Evolutionary conservation across 495 filamentous ascomycete species (phyloP).

Genomic region (Cercophora newfieldiana): DNA sequence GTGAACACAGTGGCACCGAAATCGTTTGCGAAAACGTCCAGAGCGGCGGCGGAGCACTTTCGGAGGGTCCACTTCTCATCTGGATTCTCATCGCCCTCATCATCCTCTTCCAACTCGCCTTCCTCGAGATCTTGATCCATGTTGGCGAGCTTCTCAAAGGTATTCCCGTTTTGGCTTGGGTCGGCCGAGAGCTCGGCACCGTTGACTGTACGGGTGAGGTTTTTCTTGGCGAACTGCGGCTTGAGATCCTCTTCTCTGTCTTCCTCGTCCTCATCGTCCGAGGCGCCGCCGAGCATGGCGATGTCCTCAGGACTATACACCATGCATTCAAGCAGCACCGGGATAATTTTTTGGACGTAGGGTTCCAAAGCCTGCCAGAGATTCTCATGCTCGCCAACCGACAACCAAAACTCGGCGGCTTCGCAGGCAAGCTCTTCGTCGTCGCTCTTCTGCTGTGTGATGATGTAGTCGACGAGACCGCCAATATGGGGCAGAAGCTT

Average conservation of each 20-base stretch:
- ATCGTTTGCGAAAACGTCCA: constrained; percentile 90
- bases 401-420: constrained; percentile 97
- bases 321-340: constrained; percentile 91
- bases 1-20: constrained; percentile 89
- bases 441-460: constrained; percentile 83
- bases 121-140: constrained; percentile 81
- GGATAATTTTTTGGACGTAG: constrained; percentile 81
- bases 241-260: constrained; percentile 91
- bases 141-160: constrained; percentile 48
- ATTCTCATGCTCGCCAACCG: constrained; percentile 81
- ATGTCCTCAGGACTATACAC: constrained; percentile 95
- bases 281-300: constrained; percentile 73
- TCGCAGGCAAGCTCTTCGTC: constrained; percentile 92
- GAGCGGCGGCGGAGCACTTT: constrained; percentile 94
- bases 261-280: constrained; percentile 88
- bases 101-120: constrained; percentile 78
- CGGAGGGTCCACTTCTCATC: constrained; percentile 95
- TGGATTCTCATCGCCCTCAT: constrained; percentile 74
- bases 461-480: constrained; percentile 90
- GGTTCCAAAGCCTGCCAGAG: constrained; percentile 72
- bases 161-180: constrained; percentile 48
- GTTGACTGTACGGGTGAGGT: constrained; percentile 49
- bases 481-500: constrained; percentile 86
- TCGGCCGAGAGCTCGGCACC: constrained; percentile 54
- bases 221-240: constrained; percentile 83